Percentiles rank a stretch among this genome's conserved stretches.
Conservation (phyloP, 2,329 filamentous ascomycete genomes). For the Cordyceps pruinosa region DNA sequence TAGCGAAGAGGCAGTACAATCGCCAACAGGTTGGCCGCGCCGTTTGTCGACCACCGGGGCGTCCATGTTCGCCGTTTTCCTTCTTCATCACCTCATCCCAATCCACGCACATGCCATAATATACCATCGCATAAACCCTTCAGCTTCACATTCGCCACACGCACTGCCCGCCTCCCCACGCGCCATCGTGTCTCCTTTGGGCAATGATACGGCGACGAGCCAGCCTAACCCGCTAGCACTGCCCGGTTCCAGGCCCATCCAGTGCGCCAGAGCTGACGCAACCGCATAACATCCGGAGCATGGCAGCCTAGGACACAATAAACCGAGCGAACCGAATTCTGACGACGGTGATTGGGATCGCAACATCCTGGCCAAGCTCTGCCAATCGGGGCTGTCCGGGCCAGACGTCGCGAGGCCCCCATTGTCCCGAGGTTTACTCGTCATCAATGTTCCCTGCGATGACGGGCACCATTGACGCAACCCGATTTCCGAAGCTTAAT, state of each 20-base stretch:
- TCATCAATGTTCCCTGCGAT: too few relatives aligned
- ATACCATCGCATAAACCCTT: too few relatives aligned
- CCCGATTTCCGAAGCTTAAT: too few relatives aligned
- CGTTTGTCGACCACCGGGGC: too few relatives aligned
- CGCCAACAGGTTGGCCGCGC: too few relatives aligned
- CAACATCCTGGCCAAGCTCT: background rate
- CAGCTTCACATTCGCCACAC: background rate
- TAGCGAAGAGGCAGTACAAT: too few relatives aligned
- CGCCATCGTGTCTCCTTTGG: background rate
- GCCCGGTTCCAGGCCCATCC: background rate
- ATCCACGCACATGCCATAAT: background rate
- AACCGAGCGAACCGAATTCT: slow-evolving; percentile 4
- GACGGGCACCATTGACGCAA: too few relatives aligned
- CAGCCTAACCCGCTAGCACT: background rate
- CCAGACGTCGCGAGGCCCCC: background rate
- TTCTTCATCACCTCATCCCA: background rate
- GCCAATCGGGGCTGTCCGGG: too few relatives aligned
- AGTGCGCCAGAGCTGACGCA: background rate
- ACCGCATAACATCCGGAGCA: background rate
- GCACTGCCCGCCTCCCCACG: background rate
- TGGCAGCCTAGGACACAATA: too few relatives aligned
- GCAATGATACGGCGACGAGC: background rate
- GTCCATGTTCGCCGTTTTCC: too few relatives aligned
- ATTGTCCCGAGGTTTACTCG: background rate
- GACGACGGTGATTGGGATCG: background rate